These are phyloP conservation scores for Brettanomyces sp. DNA, from an alignment of 805 yeast species.

Conservation along the genomic window DNA sequence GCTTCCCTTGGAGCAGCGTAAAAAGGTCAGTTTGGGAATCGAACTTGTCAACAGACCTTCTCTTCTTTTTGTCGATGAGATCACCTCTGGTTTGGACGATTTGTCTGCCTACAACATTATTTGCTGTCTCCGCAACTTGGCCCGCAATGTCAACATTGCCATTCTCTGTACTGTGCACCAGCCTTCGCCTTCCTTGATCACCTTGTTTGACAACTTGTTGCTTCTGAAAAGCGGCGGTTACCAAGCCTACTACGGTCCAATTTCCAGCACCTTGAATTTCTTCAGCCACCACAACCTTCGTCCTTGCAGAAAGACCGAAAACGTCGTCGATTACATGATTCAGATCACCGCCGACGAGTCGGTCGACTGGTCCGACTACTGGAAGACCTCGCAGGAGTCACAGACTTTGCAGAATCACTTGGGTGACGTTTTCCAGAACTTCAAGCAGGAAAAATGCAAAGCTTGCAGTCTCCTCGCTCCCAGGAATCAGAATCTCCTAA, in stretches of 20 bases:
- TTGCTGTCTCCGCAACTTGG: conserved; percentile 33
- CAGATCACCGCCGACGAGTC: conserved; percentile 39
- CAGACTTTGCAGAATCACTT: conserved; percentile 10
- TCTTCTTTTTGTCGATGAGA: conserved; percentile 40
- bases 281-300: conserved; percentile 26
- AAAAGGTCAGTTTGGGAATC: conserved; percentile 35
- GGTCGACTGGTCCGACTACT: conserved; percentile 23
- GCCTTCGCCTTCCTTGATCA: conserved; percentile 42
- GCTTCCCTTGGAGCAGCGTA: conserved; percentile 32
- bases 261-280: conserved; percentile 27
- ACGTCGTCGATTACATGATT: conserved; percentile 36
- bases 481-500: conserved; percentile 15
- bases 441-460: background rate
- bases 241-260: conserved; percentile 34
- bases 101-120: conserved; percentile 45
- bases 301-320: conserved; percentile 29
- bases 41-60: conserved; percentile 40
- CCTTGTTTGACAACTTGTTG: conserved; percentile 37
- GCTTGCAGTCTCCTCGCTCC: background rate
- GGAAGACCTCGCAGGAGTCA: conserved; percentile 20
- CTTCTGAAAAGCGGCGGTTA: conserved; percentile 42
- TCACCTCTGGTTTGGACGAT: conserved; percentile 45
- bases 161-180: conserved; percentile 50
- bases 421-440: background rate
- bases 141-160: conserved; percentile 37